Conservation (phyloP, 805 yeast species). For the Torulaspora quercuum region DNA sequence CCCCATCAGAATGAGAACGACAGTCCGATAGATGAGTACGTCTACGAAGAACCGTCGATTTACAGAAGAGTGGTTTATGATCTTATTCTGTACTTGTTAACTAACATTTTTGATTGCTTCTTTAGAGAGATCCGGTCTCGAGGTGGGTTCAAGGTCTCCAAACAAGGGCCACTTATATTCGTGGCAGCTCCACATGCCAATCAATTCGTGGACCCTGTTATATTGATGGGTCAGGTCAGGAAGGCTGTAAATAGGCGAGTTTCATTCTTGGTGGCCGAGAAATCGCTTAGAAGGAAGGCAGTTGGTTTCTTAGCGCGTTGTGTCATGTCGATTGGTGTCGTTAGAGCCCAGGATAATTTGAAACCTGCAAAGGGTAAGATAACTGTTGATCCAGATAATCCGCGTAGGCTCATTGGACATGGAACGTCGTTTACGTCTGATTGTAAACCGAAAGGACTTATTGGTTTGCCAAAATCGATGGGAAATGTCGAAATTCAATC, state of each 20-base stretch:
- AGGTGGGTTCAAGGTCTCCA: constrained; percentile 73
- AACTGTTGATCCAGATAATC: constrained; percentile 50
- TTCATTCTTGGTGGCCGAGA: constrained; percentile 81
- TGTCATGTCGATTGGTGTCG: constrained; percentile 85
- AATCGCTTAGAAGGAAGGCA: constrained; percentile 58
- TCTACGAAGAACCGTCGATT: constrained; percentile 41
- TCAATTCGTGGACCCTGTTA: constrained; percentile 76
- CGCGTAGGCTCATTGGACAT: constrained; percentile 55
- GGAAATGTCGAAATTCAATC: constrained; percentile 72
- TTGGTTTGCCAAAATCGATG: constrained; percentile 72
- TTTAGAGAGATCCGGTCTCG: constrained; percentile 86
- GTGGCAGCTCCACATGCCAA: constrained; percentile 99
- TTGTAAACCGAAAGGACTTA: constrained; percentile 60
- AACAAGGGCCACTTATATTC: constrained; percentile 78
- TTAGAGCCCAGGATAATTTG: constrained; percentile 86
- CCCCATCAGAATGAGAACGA: no score
- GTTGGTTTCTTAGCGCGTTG: constrained; percentile 75
- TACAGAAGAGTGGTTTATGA: constrained; percentile 47
- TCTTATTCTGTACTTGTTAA: constrained; percentile 48
- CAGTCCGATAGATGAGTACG: no score
- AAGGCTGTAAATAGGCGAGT: constrained; percentile 63
- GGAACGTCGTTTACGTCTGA: constrained; percentile 63
- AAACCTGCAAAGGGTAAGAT: constrained; percentile 64
- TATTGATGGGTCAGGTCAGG: constrained; percentile 78
- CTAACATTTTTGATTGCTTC: constrained; percentile 57